These are phyloP conservation scores for Sicyos baderoa DNA, from an alignment of 306 rosid genomes.

Conservation along the genomic window DNA sequence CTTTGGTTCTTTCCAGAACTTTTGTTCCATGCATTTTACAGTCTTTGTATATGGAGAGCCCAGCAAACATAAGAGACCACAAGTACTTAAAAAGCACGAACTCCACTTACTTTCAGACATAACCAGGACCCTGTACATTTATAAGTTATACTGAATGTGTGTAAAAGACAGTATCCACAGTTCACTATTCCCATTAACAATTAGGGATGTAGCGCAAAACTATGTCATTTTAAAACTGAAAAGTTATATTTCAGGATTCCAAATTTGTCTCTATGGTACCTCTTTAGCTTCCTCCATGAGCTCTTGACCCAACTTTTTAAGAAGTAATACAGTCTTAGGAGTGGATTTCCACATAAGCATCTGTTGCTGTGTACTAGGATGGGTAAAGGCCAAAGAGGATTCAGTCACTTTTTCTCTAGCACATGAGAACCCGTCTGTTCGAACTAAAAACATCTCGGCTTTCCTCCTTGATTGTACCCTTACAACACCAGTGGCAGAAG, in stretches of 20 bases:
- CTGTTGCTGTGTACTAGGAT: constrained; percentile 97
- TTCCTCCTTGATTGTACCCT: constrained; percentile 95
- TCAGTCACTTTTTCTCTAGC: constrained; percentile 87
- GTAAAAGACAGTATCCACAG: background rate
- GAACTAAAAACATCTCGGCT: constrained; percentile 94
- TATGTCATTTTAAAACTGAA: background rate
- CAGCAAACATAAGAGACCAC: background rate
- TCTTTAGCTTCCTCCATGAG: constrained; percentile 98
- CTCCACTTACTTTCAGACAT: background rate
- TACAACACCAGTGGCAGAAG: constrained; percentile 92
- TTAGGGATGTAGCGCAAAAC: constrained; percentile 1
- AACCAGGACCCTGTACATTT: background rate
- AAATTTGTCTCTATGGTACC: constrained; percentile 32
- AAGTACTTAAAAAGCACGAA: background rate
- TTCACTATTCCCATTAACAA: background rate
- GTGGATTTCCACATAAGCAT: constrained; percentile 98
- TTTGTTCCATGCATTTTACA: background rate
- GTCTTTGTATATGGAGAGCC: background rate
- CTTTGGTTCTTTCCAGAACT: no score
- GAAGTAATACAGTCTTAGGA: constrained; percentile 81
- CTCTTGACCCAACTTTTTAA: constrained; percentile 80
- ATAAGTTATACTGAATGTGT: background rate
- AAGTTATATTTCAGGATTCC: background rate
- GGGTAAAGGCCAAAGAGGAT: constrained; percentile 93
- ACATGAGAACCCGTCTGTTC: constrained; percentile 92